Conservation (phyloP, 257 asterid species). For the Solanum habrochaites region DNA sequence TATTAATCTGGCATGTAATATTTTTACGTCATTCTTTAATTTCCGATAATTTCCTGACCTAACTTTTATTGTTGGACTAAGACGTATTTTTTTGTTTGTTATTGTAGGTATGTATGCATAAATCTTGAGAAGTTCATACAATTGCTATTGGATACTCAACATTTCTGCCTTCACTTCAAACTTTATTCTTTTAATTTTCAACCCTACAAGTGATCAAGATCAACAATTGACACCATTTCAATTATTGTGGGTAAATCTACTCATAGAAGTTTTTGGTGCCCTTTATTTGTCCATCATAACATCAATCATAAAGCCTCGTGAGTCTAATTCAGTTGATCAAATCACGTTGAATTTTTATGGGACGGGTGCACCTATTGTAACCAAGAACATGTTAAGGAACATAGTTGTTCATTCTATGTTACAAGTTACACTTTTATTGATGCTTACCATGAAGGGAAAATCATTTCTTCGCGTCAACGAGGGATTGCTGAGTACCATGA, state of each 20-base stretch:
- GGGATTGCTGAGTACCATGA: constrained; percentile 1
- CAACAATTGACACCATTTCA: constrained; percentile 13
- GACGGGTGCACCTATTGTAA: constrained; percentile 4
- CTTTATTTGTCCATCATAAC: constrained; percentile 9
- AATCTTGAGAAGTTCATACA: constrained; percentile 14
- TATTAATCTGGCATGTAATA: constrained; percentile 19
- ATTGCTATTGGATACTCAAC: constrained; percentile 19
- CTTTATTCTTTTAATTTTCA: constrained; percentile 7
- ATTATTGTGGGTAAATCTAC: constrained; percentile 29
- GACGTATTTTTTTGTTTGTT: background rate
- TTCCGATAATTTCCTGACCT: background rate
- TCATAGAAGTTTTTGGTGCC: constrained; percentile 20
- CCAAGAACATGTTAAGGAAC: constrained; percentile 15
- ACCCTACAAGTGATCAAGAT: background rate
- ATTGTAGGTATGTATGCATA: constrained; percentile 15
- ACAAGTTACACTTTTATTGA: constrained; percentile 10
- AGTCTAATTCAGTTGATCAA: background rate
- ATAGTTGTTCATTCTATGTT: constrained; percentile 12
- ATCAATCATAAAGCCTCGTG: background rate
- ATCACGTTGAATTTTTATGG: background rate
- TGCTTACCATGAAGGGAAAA: constrained; percentile 13
- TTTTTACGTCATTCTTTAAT: background rate
- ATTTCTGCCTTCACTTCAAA: constrained; percentile 21
- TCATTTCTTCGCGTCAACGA: background rate
- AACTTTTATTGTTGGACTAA: background rate